A percentile compares a stretch with the other conserved stretches of the same genome.
These are phyloP conservation scores for Epichloe brachyelytri DNA, from an alignment of 2,329 filamentous ascomycete genomes.

Conservation along the genomic window DNA sequence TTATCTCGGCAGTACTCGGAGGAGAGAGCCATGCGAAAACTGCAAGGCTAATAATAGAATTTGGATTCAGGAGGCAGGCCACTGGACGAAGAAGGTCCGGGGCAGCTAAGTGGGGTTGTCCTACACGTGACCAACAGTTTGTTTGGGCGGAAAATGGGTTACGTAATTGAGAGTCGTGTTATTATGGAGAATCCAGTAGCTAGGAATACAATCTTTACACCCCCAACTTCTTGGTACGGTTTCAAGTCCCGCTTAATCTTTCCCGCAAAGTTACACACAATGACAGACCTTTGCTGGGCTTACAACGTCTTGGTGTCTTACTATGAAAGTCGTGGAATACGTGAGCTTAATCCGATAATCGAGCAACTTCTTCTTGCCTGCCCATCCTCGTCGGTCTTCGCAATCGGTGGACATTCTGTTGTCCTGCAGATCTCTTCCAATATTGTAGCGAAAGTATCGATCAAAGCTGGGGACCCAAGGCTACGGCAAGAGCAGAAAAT, in stretches of 20 bases:
- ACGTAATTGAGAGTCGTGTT: no score
- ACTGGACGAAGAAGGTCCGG: rapidly evolving
- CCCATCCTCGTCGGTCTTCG: constrained; percentile 8
- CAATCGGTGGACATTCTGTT: constrained; percentile 9
- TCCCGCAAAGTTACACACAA: background rate
- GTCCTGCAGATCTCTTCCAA: constrained; percentile 8
- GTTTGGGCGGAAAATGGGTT: no score
- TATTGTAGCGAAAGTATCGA: constrained; percentile 9
- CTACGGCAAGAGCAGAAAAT: constrained; percentile 8
- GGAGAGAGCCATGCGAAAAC: background rate
- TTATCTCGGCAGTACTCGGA: background rate
- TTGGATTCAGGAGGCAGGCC: background rate
- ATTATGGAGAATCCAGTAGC: no score
- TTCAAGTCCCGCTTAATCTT: no score
- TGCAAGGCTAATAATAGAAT: no score
- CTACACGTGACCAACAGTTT: no score
- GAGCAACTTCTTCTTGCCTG: constrained; percentile 6
- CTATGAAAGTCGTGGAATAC: background rate
- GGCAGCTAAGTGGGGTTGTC: background rate
- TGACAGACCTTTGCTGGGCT: background rate
- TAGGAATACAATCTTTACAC: no score
- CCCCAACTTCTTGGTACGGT: no score
- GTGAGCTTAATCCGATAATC: constrained; percentile 6
- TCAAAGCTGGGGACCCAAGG: constrained; percentile 8
- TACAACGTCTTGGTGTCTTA: background rate